Evolutionary conservation across 805 yeast genomes (phyloP).

Genomic region (Metschnikowia santaceciliae): DNA sequence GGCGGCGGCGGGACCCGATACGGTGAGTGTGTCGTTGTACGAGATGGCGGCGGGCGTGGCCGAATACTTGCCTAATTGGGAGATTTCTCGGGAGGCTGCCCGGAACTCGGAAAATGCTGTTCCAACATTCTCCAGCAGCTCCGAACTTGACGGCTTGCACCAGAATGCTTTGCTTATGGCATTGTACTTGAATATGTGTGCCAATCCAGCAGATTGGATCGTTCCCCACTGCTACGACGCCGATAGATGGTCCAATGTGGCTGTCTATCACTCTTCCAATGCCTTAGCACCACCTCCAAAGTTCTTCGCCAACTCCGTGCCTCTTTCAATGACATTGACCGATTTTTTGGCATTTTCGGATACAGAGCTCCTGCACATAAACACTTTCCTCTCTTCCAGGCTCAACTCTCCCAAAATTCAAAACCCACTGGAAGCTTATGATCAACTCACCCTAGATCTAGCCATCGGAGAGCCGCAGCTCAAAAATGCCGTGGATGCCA

Average conservation of each 20-base stretch:
- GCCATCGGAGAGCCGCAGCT: slow-evolving; percentile 29
- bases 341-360: slow-evolving; percentile 12
- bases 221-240: slow-evolving; percentile 18
- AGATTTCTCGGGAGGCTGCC: neutral
- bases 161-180: slow-evolving; percentile 29
- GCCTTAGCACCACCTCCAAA: slow-evolving; percentile 17
- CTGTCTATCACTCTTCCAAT: slow-evolving; percentile 23
- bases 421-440: slow-evolving; percentile 6
- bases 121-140: too few relatives aligned
- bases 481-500: slow-evolving; percentile 22
- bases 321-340: slow-evolving; percentile 12
- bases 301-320: slow-evolving; percentile 25
- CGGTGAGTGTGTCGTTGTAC: neutral
- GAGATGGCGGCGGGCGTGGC: neutral
- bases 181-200: slow-evolving; percentile 23
- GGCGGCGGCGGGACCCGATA: neutral
- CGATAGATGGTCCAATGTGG: slow-evolving; percentile 19
- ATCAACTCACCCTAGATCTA: slow-evolving; percentile 27
- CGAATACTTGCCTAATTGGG: neutral
- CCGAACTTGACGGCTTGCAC: slow-evolving; percentile 16
- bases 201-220: slow-evolving; percentile 26
- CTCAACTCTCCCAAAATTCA: neutral
- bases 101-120: too few relatives aligned
- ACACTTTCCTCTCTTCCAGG: neutral
- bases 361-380: slow-evolving; percentile 5